A percentile compares a stretch with the other conserved stretches of the same genome.
phyloP scores from a whole-genome alignment of 2,329 filamentous ascomycete genomes.

The Fusarium succisae region DNA sequence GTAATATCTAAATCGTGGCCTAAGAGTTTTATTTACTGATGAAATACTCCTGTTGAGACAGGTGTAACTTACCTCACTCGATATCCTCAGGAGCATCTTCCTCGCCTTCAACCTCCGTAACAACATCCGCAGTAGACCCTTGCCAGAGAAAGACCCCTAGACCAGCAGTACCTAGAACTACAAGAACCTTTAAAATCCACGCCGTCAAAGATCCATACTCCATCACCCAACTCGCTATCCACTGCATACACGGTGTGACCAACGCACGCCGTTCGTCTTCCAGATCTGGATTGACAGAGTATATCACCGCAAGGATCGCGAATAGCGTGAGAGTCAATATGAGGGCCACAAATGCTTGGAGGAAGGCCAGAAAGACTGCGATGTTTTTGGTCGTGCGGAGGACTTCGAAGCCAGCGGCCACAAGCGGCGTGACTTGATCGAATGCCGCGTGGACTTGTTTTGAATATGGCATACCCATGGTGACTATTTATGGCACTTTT shows the following conservation, averaged over 20 bases:
- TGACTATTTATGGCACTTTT: fast-evolving
- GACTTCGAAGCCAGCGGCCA: slow-evolving; percentile 13
- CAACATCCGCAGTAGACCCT: neutral
- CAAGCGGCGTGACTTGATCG: slow-evolving; percentile 6
- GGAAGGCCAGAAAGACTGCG: neutral
- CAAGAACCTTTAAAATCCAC: neutral
- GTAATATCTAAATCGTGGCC: fast-evolving
- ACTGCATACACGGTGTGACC: slow-evolving; percentile 9
- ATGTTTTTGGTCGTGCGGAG: slow-evolving; percentile 19
- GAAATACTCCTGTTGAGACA: neutral
- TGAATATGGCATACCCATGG: slow-evolving; percentile 16
- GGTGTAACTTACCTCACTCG: neutral
- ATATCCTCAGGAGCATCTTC: neutral
- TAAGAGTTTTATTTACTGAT: neutral
- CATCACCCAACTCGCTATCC: slow-evolving; percentile 2
- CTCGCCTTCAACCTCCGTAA: neutral
- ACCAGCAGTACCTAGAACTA: neutral
- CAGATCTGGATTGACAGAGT: slow-evolving; percentile 13
- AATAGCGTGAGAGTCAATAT: neutral
- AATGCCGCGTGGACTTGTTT: slow-evolving; percentile 17
- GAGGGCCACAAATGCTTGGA: neutral
- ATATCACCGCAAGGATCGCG: slow-evolving; percentile 5
- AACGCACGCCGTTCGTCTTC: neutral
- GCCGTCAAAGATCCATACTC: neutral
- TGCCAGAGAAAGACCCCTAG: neutral